Evolutionary conservation across 2,329 filamentous ascomycete genomes (phyloP).

Genomic region (Trichoderma cornu-damae): DNA sequence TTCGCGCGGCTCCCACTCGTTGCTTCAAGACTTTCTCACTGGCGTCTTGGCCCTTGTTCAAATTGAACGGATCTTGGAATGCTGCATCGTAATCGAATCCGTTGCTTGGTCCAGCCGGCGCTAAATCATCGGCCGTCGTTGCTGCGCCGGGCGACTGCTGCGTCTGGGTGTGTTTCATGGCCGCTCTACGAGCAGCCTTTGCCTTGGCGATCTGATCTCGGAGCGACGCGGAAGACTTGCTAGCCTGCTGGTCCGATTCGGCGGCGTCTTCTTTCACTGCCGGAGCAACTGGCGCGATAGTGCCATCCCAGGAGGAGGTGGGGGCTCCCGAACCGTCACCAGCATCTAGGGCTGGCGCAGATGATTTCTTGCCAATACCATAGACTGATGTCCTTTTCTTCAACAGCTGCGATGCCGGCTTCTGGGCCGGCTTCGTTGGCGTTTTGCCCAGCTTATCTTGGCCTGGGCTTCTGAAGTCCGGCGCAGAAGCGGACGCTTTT

Average conservation of each 20-base stretch:
- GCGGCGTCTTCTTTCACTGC: slow-evolving; percentile 13
- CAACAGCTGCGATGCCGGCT: slow-evolving; percentile 40
- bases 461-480: slow-evolving; percentile 34
- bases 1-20: slow-evolving; percentile 66
- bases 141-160: slow-evolving; percentile 10
- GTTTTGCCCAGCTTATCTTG: slow-evolving; percentile 35
- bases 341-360: slow-evolving; percentile 37
- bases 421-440: slow-evolving; percentile 39
- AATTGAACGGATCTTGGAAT: slow-evolving; percentile 65
- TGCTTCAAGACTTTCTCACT: slow-evolving; percentile 65
- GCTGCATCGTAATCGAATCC: slow-evolving; percentile 47
- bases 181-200: slow-evolving; percentile 69
- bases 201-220: slow-evolving; percentile 91
- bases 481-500: slow-evolving; percentile 26
- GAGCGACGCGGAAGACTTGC: slow-evolving; percentile 72
- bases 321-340: slow-evolving; percentile 15
- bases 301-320: slow-evolving; percentile 30
- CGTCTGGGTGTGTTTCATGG: slow-evolving; percentile 33
- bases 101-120: slow-evolving; percentile 44
- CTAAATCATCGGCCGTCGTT: slow-evolving; percentile 23
- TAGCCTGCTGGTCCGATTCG: slow-evolving; percentile 16
- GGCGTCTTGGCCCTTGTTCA: slow-evolving; percentile 51
- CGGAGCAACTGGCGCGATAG: slow-evolving; percentile 25
- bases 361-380: slow-evolving; percentile 52
- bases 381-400: slow-evolving; percentile 50